Conservation (phyloP, 2,329 filamentous ascomycete genomes). For the Exophiala mesophila region DNA sequence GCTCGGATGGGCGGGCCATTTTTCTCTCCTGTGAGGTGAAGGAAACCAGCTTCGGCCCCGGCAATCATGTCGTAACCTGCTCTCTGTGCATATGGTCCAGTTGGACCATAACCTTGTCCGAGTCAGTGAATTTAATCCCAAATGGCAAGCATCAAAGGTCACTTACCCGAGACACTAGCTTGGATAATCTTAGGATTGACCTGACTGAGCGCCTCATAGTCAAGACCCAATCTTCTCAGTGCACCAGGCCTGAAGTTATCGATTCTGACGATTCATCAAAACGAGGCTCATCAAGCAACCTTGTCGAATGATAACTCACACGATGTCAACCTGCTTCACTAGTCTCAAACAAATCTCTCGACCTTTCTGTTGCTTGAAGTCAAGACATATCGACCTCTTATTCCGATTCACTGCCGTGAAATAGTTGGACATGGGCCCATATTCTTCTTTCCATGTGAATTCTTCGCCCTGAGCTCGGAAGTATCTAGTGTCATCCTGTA, state of each 20-base stretch:
- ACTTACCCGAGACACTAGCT: slow-evolving; percentile 43
- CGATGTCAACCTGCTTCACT: slow-evolving; percentile 27
- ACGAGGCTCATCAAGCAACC: too few relatives aligned
- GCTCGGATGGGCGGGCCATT: slow-evolving; percentile 9
- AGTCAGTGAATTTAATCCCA: neutral
- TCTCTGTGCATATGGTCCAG: slow-evolving; percentile 33
- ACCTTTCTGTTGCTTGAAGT: slow-evolving; percentile 15
- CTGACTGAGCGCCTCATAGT: slow-evolving; percentile 35
- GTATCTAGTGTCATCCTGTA: slow-evolving; percentile 16
- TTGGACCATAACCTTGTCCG: slow-evolving; percentile 40
- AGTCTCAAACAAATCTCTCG: slow-evolving; percentile 23
- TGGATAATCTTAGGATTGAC: slow-evolving; percentile 45
- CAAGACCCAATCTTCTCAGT: slow-evolving; percentile 42
- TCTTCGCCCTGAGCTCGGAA: slow-evolving; percentile 19
- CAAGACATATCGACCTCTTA: slow-evolving; percentile 19
- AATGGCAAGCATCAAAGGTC: neutral
- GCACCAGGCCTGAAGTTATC: slow-evolving; percentile 36
- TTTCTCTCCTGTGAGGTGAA: slow-evolving; percentile 14
- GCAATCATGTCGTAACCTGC: slow-evolving; percentile 20
- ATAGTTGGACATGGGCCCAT: slow-evolving; percentile 33
- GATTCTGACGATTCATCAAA: slow-evolving; percentile 14
- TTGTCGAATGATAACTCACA: too few relatives aligned
- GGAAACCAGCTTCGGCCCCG: slow-evolving; percentile 13
- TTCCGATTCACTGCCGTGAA: slow-evolving; percentile 25
- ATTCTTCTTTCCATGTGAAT: slow-evolving; percentile 1